These are phyloP conservation scores for Fraxinus excelsior DNA, from an alignment of 257 asterid genomes.

Conservation along the genomic window DNA sequence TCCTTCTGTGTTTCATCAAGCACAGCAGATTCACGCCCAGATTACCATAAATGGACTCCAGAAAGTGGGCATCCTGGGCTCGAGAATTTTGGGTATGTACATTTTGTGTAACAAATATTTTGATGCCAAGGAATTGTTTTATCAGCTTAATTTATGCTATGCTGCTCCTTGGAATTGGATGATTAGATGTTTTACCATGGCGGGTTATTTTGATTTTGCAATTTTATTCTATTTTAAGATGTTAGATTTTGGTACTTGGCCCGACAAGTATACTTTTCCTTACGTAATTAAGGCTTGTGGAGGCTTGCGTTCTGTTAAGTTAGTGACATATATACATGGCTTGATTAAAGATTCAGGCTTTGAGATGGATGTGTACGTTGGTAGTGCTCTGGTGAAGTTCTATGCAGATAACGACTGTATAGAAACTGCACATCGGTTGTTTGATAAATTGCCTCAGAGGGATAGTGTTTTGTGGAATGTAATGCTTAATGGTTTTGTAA, in stretches of 20 bases:
- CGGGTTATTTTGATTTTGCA: slow-evolving; percentile 60
- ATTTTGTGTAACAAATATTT: slow-evolving; percentile 43
- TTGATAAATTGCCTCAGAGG: slow-evolving; percentile 68
- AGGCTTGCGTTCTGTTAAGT: slow-evolving; percentile 50
- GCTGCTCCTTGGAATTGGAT: slow-evolving; percentile 99
- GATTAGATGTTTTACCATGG: slow-evolving; percentile 75
- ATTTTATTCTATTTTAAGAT: slow-evolving; percentile 76
- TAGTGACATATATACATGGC: slow-evolving; percentile 56
- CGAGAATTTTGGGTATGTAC: slow-evolving; percentile 82
- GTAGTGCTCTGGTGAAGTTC: slow-evolving; percentile 79
- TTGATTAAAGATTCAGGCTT: slow-evolving; percentile 47
- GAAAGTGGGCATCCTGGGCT: slow-evolving; percentile 63
- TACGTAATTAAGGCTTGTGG: slow-evolving; percentile 78
- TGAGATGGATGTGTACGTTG: slow-evolving; percentile 75
- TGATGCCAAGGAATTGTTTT: slow-evolving; percentile 66
- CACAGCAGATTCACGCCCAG: slow-evolving; percentile 76
- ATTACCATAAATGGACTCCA: slow-evolving; percentile 65
- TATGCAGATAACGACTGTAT: slow-evolving; percentile 69
- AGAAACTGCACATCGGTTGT: slow-evolving; percentile 58
- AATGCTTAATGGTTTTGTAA: slow-evolving; percentile 70
- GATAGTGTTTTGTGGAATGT: slow-evolving; percentile 83
- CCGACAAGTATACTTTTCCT: slow-evolving; percentile 94
- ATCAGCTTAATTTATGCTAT: slow-evolving; percentile 65
- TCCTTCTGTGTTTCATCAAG: slow-evolving; percentile 36
- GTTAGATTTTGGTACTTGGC: slow-evolving; percentile 72